Evolutionary conservation across 1,139 yeast species (phyloP), one percentile per base, ranked within the genome.

Genomic region (Zygosaccharomyces pseudobailii): DNA sequence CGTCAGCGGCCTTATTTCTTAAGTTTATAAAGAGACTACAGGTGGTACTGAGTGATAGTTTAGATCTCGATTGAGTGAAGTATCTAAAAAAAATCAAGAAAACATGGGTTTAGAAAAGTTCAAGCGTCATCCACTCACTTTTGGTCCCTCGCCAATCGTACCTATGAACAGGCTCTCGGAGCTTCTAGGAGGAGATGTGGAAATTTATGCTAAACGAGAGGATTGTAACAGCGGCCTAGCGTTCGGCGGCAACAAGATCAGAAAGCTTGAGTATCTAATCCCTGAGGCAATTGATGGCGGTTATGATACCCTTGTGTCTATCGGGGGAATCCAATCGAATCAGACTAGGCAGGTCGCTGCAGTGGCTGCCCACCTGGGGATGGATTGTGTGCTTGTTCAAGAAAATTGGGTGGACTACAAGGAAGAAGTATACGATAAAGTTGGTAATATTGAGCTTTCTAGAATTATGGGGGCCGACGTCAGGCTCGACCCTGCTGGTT

Each of bases 381-480:
- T 63, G 36, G 59, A 64, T 31, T 65, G 68, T 28, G 65, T 63
- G 24, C 59, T 66, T 20, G 64, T 64, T 19, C 68, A 64, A 44
- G 68, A 64, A 54, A 59, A 61, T 45, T 64, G 68, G 68, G 68
- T 64, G 31, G 66, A 64, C 40, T 59, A 62, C 52, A 62, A 65
- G 28, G 66, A 62, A 32, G 52, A 49, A n/a, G 56, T 57, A 30
- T 64, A 64, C 39, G 68, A 64, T 49, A 61, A 60, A 36, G 68
- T 64, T 39, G 68, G 67, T 45, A 63, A 63, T 38, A 63, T 64
- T 39, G 66, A 64, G 49, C 61, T 65, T 20, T 63, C 68, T 7
- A 55, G 68, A 46, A 64, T 64, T 38, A 55, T 64, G 61, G 68
- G 68, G 36, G 68, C 67, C 42, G 67, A 64, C 51, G 67, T 64